phyloP scores from a whole-genome alignment of 805 yeast genomes.

The Saturnispora zaruensis region DNA sequence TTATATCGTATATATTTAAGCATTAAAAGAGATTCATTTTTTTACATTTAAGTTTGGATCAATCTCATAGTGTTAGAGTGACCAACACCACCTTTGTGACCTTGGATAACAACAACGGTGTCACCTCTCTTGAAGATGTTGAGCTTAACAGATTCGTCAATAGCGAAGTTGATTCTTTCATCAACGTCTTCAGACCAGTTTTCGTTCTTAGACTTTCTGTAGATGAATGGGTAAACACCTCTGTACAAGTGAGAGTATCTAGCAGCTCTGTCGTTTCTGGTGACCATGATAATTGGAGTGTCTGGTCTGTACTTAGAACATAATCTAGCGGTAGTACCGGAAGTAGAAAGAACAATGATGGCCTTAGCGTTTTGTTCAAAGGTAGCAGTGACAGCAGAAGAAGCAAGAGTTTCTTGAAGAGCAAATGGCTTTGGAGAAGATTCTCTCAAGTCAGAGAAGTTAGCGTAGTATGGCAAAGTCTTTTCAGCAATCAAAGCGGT shows the following conservation, averaged over 20 bases:
- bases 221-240: constrained; percentile 97
- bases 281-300: constrained; percentile 95
- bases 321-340: constrained; percentile 93
- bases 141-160: constrained; percentile 76
- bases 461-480: constrained; percentile 79
- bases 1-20: constrained; percentile 1
- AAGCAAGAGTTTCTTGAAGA: constrained; percentile 93
- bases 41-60: constrained; percentile 10
- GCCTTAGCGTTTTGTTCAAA: constrained; percentile 97
- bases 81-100: constrained; percentile 98
- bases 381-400: constrained; percentile 93
- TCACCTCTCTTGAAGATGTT: constrained; percentile 86
- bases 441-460: constrained; percentile 82
- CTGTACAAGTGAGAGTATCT: constrained; percentile 94
- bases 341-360: constrained; percentile 88
- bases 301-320: constrained; percentile 96
- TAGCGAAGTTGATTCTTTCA: constrained; percentile 87
- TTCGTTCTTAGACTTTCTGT: constrained; percentile 52
- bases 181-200: constrained; percentile 98
- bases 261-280: constrained; percentile 89
- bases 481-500: constrained; percentile 94
- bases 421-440: constrained; percentile 82
- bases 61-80: constrained; percentile 98
- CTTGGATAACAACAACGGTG: constrained; percentile 89
- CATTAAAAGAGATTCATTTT: background rate